Percentiles rank a stretch among this genome's conserved stretches.
Evolutionary conservation across 2,329 filamentous ascomycete species (phyloP).

Genomic region (Pestalotiopsis sp.): DNA sequence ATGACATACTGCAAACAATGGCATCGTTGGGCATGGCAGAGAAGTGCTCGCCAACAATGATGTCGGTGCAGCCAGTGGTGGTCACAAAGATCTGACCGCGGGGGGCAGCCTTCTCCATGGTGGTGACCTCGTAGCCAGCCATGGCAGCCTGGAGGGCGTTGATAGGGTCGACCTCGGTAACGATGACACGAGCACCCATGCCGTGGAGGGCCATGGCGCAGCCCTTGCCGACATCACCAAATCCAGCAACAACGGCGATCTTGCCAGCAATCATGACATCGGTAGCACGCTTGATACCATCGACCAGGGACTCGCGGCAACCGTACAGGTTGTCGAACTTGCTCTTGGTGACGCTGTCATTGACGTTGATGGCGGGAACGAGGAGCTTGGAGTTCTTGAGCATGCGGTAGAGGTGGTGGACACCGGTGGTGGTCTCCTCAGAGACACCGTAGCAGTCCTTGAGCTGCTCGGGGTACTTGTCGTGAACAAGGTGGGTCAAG

Average conservation of each 20-base stretch:
- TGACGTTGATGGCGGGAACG: constrained; percentile 97
- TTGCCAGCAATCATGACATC: constrained; percentile 99
- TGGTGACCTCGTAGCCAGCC: constrained; percentile 93
- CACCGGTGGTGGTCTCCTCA: constrained; percentile 99
- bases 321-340: constrained; percentile 99
- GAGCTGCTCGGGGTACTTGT: constrained; percentile 98
- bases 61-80: constrained; percentile 98
- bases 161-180: constrained; percentile 98
- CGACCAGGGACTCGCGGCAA: constrained; percentile 97
- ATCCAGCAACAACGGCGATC: constrained; percentile 96
- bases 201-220: constrained; percentile 93
- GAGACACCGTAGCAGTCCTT: constrained; percentile 98
- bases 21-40: constrained; percentile 95
- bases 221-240: constrained; percentile 98
- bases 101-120: constrained; percentile 94
- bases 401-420: constrained; percentile 99
- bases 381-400: constrained; percentile 88
- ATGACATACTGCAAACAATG: constrained; percentile 87
- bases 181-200: constrained; percentile 95
- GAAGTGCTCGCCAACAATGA: constrained; percentile 90
- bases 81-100: constrained; percentile 98
- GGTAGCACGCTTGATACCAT: constrained; percentile 99
- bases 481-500: constrained; percentile 92
- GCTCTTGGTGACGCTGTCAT: constrained; percentile 99
- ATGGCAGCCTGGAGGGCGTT: constrained; percentile 99